These are phyloP conservation scores for Mortierella sp. DNA, from an alignment of 371 early-diverging fungal species.

Conservation along the genomic window DNA sequence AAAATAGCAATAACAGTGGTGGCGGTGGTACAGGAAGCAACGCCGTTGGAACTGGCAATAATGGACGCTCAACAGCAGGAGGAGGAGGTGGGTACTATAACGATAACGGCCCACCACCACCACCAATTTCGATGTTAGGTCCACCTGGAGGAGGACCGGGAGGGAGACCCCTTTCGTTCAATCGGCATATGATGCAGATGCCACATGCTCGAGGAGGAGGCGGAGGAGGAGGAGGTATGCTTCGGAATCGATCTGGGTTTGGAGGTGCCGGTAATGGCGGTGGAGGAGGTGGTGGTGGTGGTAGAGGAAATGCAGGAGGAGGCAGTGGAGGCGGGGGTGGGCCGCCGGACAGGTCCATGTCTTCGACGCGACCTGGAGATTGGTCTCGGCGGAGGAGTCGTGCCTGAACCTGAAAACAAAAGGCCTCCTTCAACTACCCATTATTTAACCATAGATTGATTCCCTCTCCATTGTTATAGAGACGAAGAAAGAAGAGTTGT, in stretches of 20 bases:
- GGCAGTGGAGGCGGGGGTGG: slow-evolving; percentile 24
- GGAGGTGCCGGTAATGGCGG: slow-evolving; percentile 22
- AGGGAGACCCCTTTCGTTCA: slow-evolving; percentile 34
- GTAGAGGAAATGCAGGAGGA: not conserved
- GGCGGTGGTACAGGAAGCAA: slow-evolving; percentile 4
- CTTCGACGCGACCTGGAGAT: slow-evolving; percentile 37
- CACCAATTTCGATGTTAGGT: slow-evolving; percentile 19
- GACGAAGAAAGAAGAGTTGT: no score
- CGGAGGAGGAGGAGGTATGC: slow-evolving; percentile 8
- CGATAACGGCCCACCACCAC: slow-evolving; percentile 24
- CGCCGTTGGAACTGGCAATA: slow-evolving; percentile 9
- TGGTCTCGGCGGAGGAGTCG: slow-evolving; percentile 46
- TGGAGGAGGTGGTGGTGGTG: not conserved
- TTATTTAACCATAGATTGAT: not conserved
- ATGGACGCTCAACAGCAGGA: not conserved
- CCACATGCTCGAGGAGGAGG: slow-evolving; percentile 33
- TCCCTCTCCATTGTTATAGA: not conserved
- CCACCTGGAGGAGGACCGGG: slow-evolving; percentile 25
- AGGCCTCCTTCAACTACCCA: not conserved
- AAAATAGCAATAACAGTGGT: not conserved
- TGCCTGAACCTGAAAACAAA: not conserved
- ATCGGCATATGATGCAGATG: slow-evolving; percentile 52
- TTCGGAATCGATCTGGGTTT: slow-evolving; percentile 25
- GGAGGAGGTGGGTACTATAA: slow-evolving; percentile 17
- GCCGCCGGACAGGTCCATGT: slow-evolving; percentile 25